Percentiles rank a stretch among this genome's conserved stretches.
Evolutionary conservation across 139 green algal species (phyloP).

Genomic region (Trebouxia sp.): DNA sequence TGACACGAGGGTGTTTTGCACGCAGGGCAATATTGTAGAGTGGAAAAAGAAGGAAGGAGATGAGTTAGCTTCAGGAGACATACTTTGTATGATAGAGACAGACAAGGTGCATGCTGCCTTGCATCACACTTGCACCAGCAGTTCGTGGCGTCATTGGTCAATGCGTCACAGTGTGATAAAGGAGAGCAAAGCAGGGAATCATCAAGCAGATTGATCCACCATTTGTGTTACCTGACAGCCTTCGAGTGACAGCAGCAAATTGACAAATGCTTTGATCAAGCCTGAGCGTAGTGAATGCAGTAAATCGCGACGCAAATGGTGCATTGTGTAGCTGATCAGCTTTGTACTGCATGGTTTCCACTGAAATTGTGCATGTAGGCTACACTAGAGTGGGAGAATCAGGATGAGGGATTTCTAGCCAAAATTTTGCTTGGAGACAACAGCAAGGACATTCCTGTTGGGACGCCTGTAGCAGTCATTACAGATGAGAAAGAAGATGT

Average conservation of each 20-base stretch:
- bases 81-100: slow-evolving; percentile 95
- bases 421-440: slow-evolving; percentile 80
- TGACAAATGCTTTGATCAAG: not conserved
- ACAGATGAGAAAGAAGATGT: slow-evolving; percentile 84
- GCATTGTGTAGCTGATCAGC: too few relatives aligned
- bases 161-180: not conserved
- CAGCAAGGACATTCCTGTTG: slow-evolving; percentile 71
- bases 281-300: not conserved
- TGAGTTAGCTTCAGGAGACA: slow-evolving; percentile 75
- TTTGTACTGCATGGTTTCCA: not conserved
- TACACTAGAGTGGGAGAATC: slow-evolving; percentile 90
- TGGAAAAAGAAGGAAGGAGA: slow-evolving; percentile 94
- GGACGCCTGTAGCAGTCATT: slow-evolving; percentile 64
- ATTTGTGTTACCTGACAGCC: not conserved
- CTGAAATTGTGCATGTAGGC: slow-evolving; percentile 53
- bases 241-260: not conserved
- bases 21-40: slow-evolving; percentile 83
- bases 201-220: not conserved
- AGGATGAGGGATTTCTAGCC: slow-evolving; percentile 91
- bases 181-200: not conserved
- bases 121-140: not conserved
- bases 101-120: slow-evolving; percentile 71
- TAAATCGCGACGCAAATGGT: too few relatives aligned
- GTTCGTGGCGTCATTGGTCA: not conserved
- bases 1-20: not conserved